Evolutionary conservation across 495 filamentous ascomycete species (phyloP).

Genomic region (Annulohypoxylon stygium): DNA sequence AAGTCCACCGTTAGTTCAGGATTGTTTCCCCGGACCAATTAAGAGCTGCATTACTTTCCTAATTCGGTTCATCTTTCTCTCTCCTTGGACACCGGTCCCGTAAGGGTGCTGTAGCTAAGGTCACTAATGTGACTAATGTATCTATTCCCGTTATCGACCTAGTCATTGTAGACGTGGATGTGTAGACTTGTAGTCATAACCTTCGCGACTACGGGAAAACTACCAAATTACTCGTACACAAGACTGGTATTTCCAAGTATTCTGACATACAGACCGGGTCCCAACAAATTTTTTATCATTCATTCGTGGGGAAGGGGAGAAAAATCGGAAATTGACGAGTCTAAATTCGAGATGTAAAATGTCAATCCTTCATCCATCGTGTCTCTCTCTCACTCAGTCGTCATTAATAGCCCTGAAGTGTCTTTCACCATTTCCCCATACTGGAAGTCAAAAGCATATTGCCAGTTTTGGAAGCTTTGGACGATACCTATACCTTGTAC

Average conservation of each 20-base stretch:
- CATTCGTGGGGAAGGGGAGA: slow-evolving; percentile 7
- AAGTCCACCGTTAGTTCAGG: slow-evolving; percentile 3
- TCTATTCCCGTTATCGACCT: slow-evolving; percentile 18
- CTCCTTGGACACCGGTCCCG: slow-evolving; percentile 3
- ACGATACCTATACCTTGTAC: slow-evolving; percentile 21
- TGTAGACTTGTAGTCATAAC: slow-evolving; percentile 6
- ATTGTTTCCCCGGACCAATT: slow-evolving; percentile 38
- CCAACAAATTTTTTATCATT: slow-evolving; percentile 39
- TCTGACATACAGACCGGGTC: slow-evolving; percentile 35
- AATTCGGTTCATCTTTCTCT: slow-evolving; percentile 24
- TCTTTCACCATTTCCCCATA: slow-evolving; percentile 2
- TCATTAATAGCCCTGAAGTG: slow-evolving; percentile 17
- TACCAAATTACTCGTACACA: slow-evolving; percentile 7
- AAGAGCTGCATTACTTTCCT: slow-evolving; percentile 33
- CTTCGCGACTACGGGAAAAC: not conserved
- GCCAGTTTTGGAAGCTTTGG: slow-evolving; percentile 37
- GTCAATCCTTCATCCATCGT: slow-evolving; percentile 23
- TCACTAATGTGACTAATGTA: not conserved
- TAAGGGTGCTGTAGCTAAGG: not conserved
- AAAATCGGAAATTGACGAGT: slow-evolving; percentile 31
- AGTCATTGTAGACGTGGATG: not conserved
- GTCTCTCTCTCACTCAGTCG: not conserved
- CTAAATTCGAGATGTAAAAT: slow-evolving; percentile 12
- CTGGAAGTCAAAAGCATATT: slow-evolving; percentile 16
- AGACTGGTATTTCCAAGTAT: slow-evolving; percentile 2